These are phyloP conservation scores for Nemania diffusa DNA, from an alignment of 2,329 filamentous ascomycete genomes.

Conservation along the genomic window DNA sequence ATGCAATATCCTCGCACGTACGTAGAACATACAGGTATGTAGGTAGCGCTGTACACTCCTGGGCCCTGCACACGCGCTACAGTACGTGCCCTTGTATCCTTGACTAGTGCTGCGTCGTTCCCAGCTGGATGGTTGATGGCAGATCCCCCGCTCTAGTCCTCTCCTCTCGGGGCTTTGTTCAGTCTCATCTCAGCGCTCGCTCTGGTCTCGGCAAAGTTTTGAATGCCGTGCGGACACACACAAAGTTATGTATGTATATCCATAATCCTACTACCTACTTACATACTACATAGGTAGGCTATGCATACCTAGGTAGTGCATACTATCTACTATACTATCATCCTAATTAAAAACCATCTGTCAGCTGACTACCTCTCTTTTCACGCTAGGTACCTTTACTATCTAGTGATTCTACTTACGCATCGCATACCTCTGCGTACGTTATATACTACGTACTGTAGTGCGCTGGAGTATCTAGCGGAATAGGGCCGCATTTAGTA, in stretches of 20 bases:
- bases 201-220: conserved; percentile 5
- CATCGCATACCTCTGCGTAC: too few species aligned
- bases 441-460: neutral
- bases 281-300: too few species aligned
- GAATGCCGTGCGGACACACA: conserved; percentile 16
- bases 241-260: neutral
- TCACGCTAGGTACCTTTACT: too few species aligned
- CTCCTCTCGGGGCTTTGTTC: conserved; percentile 29
- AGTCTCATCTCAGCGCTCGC: conserved; percentile 4
- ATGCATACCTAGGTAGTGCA: too few species aligned
- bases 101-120: conserved; percentile 35
- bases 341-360: too few species aligned
- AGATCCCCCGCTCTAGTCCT: conserved; percentile 41
- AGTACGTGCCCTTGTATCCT: too few species aligned
- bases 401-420: too few species aligned
- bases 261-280: too few species aligned
- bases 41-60: neutral
- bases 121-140: conserved; percentile 47
- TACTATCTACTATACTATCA: too few species aligned
- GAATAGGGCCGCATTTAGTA: conserved; percentile 4
- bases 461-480: neutral
- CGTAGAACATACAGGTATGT: too few species aligned
- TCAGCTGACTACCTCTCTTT: conserved; percentile 21
- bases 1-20: conserved; percentile 23
- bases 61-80: neutral